A percentile compares a stretch with the other conserved stretches of the same genome.
Evolutionary conservation across 805 yeast genomes (phyloP).

Genomic region (Hanseniaspora lachancei): DNA sequence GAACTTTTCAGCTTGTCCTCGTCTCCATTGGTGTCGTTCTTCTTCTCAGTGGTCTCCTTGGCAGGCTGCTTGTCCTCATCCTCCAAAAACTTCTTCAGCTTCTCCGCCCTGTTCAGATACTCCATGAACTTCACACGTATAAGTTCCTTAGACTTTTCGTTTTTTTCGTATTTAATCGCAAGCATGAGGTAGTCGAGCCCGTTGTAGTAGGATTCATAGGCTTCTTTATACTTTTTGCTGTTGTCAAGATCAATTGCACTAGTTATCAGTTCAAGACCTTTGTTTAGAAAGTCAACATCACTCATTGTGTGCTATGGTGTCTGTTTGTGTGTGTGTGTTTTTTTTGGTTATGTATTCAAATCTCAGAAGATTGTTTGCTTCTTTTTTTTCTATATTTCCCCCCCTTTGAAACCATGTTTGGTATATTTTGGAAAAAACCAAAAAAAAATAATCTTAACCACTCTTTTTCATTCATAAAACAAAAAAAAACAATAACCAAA

Average conservation of each 20-base stretch:
- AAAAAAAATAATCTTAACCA: too few species aligned
- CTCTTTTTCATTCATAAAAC: too few species aligned
- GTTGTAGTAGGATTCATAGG: slow-evolving; percentile 80
- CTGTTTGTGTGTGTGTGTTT: neutral
- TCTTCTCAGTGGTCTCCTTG: slow-evolving; percentile 27
- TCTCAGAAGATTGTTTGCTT: neutral
- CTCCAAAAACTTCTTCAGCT: slow-evolving; percentile 76
- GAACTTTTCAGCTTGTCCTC: slow-evolving; percentile 80
- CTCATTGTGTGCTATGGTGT: slow-evolving; percentile 22
- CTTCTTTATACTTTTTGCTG: slow-evolving; percentile 81
- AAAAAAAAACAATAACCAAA: neutral
- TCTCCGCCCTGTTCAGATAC: slow-evolving; percentile 85
- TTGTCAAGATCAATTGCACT: slow-evolving; percentile 91
- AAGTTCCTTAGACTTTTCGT: slow-evolving; percentile 74
- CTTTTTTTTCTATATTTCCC: neutral
- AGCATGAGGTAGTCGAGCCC: slow-evolving; percentile 91
- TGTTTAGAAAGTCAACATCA: slow-evolving; percentile 67
- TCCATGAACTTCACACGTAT: slow-evolving; percentile 83
- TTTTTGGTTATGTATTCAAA: neutral
- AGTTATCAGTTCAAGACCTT: slow-evolving; percentile 90
- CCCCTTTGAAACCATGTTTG: too few species aligned
- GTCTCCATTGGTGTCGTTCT: slow-evolving; percentile 44
- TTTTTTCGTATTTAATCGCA: slow-evolving; percentile 90
- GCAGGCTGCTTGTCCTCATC: slow-evolving; percentile 35
- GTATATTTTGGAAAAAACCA: neutral